Base-by-base conservation (phyloP, 78 protist species). In the Diacronema lutheri region DNA sequence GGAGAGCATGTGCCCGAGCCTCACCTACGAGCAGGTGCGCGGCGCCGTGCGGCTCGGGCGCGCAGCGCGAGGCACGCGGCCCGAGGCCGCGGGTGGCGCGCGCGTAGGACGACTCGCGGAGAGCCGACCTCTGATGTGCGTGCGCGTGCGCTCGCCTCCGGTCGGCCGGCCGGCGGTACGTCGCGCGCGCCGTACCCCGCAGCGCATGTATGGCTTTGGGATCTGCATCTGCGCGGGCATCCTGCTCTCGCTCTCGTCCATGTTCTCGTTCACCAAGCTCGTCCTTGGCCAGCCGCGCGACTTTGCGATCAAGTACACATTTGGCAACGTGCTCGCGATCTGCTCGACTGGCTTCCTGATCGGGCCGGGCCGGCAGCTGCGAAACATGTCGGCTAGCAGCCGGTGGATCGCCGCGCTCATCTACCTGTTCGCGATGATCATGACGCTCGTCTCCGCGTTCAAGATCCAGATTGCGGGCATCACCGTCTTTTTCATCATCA, bases 301-400 rank as follows among this genome's bases (percentile, higher is more conserved):
- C 11, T 85, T 85, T 11, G 88, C 87, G 19, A 23, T 85, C 41
- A 50, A 55, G 46, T 85, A 85, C 68, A 84, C 88, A 10, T 50
- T 85, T 12, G 88, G 88, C 21, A 88, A 88, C 31, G 7, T 82
- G 16, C 1, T 82, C 61, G 10, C 87, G 11, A 1, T 88, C 26
- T 25, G 26, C 20, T 29, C 64, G 4, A 73, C 81, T 0, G 57
- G 26, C 50, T 88, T 88, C 76, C 1, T 88, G 25, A 16, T 83
- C 44, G 91, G 91, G 25, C 91, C 91, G 10, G 4, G 0, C 62
- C 46, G 74, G n/a, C 91, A 88, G n/a, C 21, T 82, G 29, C 41
- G 21, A 81, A 55, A 65, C n/a, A 88, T 88, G 91, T 61, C 31
- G 38, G 60, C 33, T 1, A 57, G 62, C 23, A 61, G 44, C n/a